These are phyloP conservation scores for Rugonectria rugulosa DNA, from an alignment of 2,329 filamentous ascomycete genomes.

Conservation along the genomic window DNA sequence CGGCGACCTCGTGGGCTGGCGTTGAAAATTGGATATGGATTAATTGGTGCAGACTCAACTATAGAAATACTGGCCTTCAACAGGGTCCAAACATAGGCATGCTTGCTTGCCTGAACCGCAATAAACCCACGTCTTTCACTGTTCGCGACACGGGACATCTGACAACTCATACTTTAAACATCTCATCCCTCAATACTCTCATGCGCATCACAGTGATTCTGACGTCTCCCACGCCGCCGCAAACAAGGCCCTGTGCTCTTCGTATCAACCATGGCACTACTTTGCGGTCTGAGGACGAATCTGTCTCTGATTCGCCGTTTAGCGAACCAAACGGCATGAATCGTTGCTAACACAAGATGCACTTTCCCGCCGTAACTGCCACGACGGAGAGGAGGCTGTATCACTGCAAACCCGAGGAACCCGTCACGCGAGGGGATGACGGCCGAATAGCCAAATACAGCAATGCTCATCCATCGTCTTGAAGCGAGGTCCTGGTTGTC, in stretches of 20 bases:
- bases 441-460: not conserved
- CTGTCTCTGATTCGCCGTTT: not conserved
- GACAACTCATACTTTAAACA: too few relatives aligned
- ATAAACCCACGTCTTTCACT: too few relatives aligned
- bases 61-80: conserved; percentile 41
- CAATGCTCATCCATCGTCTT: too few relatives aligned
- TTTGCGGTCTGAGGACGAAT: not conserved
- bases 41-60: conserved; percentile 37
- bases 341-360: not conserved
- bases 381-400: conserved; percentile 2
- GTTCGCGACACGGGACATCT: conserved; percentile 15
- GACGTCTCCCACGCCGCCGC: not conserved
- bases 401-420: conserved; percentile 3
- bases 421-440: not conserved
- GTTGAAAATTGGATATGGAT: conserved; percentile 32
- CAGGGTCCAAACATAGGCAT: conserved; percentile 30
- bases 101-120: too few relatives aligned
- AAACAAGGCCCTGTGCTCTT: not conserved
- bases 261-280: not conserved
- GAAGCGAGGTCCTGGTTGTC: not conserved
- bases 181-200: too few relatives aligned
- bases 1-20: conserved; percentile 36
- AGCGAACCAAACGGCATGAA: not conserved
- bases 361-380: not conserved
- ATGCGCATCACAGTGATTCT: not conserved